Evolutionary conservation across 345 rosid genomes (phyloP), one percentile per base, ranked within the genome.

Genomic region (Ceriops zippeliana): DNA sequence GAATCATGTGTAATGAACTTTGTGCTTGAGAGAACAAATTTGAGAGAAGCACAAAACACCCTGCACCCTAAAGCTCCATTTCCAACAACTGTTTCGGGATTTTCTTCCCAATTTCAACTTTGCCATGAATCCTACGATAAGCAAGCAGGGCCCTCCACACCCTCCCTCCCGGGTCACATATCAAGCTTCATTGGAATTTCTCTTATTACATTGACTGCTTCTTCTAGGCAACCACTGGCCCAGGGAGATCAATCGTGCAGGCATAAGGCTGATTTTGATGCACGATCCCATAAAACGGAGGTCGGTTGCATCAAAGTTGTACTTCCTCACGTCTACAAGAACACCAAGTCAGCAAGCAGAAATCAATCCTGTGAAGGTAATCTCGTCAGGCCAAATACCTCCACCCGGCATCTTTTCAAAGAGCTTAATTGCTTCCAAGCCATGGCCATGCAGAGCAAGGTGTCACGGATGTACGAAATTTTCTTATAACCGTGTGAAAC

Each of bases 241-340:
- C 86, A 28, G 81, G 47, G 71, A 85, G 76, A 70, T 82, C 90
- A 16, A 85, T 80, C 79, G 85, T 78, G 77, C 88, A 83, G 11
- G 89, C 87, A 21, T 84, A 86, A 70, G 84, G 90, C 54, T 86
- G 87, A 70, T 82, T 84, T 68, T 69, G 81, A 26, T 80, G 86
- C 21, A 19, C 69, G 71, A 88, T 24, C 54, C 49, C 82, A 79
- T 30, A 73, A 78, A 10, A 76, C 80, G 34, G 51, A 69, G 52
- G 70, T 77, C 88, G 84, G 37, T 83, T 22, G 74, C 66, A 62
- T 59, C 58, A 69, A 79, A 83, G 63, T 73, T 82, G 70, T 60
- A 76, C 64, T 68, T 68, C 20, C 88, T 89, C 52, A 76, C 82
- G 62, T 81, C 74, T 27, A 83, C 63, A 26, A 72, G 78, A 68